Conservation (phyloP, 2,329 filamentous ascomycete species). For the Calonectria multiphialidica region DNA sequence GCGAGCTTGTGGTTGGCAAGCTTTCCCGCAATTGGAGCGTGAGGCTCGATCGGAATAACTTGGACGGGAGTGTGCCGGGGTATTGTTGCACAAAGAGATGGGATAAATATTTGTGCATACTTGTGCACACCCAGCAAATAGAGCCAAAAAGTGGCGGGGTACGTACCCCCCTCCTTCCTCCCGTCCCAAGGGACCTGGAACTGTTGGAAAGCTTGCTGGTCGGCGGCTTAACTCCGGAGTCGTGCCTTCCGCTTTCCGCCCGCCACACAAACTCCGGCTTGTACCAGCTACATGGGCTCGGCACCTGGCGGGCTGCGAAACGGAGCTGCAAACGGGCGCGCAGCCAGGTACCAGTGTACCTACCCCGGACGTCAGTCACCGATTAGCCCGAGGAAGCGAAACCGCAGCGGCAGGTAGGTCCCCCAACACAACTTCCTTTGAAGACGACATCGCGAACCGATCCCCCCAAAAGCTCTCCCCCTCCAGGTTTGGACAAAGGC, state of each 20-base stretch:
- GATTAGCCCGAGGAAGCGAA: slow-evolving; percentile 12
- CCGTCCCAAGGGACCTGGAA: background rate
- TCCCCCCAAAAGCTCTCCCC: background rate
- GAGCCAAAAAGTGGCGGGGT: background rate
- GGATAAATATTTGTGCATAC: slow-evolving; percentile 1
- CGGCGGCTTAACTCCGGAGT: slow-evolving; percentile 39
- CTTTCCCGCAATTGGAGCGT: slow-evolving; percentile 29
- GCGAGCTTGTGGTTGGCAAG: slow-evolving; percentile 46
- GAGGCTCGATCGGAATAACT: slow-evolving; percentile 38
- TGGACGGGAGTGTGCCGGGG: slow-evolving; percentile 15
- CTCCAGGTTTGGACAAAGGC: background rate
- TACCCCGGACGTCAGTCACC: slow-evolving; percentile 15
- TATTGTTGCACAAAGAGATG: slow-evolving; percentile 23
- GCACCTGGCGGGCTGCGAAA: background rate
- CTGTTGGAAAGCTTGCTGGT: slow-evolving; percentile 5
- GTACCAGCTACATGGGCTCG: slow-evolving; percentile 3
- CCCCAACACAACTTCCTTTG: slow-evolving; percentile 21
- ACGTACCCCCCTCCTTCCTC: slow-evolving; percentile 1
- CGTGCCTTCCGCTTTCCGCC: slow-evolving; percentile 28
- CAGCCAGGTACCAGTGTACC: slow-evolving; percentile 9
- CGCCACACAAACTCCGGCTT: slow-evolving; percentile 1
- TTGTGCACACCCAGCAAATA: slow-evolving; percentile 18
- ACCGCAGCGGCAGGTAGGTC: background rate
- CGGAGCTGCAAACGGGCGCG: background rate
- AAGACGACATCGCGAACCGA: background rate